These are phyloP conservation scores for Solanum phureja DNA, from an alignment of 257 asterid species.

Conservation along the genomic window DNA sequence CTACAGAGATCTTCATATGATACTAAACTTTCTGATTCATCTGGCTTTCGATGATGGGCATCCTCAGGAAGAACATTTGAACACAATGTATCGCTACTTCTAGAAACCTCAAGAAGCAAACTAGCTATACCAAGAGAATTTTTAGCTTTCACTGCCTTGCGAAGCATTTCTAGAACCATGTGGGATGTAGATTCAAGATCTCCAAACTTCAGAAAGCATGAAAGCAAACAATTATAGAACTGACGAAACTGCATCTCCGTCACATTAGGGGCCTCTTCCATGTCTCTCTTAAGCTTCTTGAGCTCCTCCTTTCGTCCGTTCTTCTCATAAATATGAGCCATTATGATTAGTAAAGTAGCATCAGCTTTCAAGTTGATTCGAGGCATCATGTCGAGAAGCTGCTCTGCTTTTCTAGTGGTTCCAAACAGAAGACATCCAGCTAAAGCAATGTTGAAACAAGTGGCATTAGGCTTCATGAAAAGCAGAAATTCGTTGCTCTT, in stretches of 20 bases:
- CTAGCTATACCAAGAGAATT: constrained; percentile 55
- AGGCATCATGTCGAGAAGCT: constrained; percentile 91
- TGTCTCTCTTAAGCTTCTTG: constrained; percentile 66
- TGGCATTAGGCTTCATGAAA: constrained; percentile 30
- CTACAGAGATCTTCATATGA: constrained; percentile 44
- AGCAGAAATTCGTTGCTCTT: constrained; percentile 19
- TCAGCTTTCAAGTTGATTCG: constrained; percentile 64
- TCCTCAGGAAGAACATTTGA: constrained; percentile 4
- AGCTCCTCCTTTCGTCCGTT: constrained; percentile 83
- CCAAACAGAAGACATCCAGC: constrained; percentile 76
- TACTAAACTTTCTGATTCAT: constrained; percentile 11
- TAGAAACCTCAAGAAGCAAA: constrained; percentile 29
- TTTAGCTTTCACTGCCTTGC: constrained; percentile 65
- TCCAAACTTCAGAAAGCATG: constrained; percentile 75
- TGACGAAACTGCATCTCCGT: constrained; percentile 65
- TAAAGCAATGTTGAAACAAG: constrained; percentile 55
- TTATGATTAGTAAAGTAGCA: constrained; percentile 46
- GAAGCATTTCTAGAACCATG: constrained; percentile 90
- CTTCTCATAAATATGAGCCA: constrained; percentile 77
- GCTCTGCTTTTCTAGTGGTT: constrained; percentile 87
- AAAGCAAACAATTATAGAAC: constrained; percentile 66
- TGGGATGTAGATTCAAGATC: constrained; percentile 67
- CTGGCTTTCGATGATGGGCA: constrained; percentile 12
- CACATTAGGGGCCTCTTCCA: constrained; percentile 56
- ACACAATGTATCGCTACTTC: constrained; percentile 1